A percentile compares a stretch with the other conserved stretches of the same genome.
Evolutionary conservation across 371 early-diverging fungal genomes (phyloP).

Genomic region (Mycotypha africana): DNA sequence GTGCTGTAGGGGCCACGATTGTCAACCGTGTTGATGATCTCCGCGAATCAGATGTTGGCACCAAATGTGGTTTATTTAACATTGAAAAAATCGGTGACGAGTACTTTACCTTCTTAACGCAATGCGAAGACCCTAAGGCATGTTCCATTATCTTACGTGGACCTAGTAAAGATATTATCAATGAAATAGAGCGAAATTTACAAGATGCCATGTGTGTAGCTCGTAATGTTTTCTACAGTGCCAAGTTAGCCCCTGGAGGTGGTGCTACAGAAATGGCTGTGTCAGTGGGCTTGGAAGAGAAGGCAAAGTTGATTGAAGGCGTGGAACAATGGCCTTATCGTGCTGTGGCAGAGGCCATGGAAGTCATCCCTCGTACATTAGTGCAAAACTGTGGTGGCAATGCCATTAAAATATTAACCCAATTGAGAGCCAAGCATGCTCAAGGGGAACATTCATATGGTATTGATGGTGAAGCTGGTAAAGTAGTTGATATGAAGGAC

Average conservation of each 20-base stretch:
- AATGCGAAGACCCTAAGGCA: constrained; percentile 97
- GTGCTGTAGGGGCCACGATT: constrained; percentile 97
- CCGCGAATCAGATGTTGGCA: constrained; percentile 94
- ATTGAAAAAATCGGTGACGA: constrained; percentile 99
- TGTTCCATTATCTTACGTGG: constrained; percentile 98
- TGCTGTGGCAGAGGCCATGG: constrained; percentile 93
- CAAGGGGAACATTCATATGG: constrained; percentile 87
- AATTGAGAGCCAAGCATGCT: constrained; percentile 95
- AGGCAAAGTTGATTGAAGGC: constrained; percentile 87
- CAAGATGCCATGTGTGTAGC: constrained; percentile 99
- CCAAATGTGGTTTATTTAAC: constrained; percentile 92
- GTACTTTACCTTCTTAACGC: constrained; percentile 93
- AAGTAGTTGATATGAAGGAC: constrained; percentile 93
- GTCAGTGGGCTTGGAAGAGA: constrained; percentile 80
- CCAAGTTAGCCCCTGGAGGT: constrained; percentile 95
- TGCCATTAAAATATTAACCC: constrained; percentile 91
- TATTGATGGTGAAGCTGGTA: constrained; percentile 95
- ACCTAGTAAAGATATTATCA: constrained; percentile 97
- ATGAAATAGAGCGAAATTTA: constrained; percentile 99
- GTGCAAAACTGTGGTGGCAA: constrained; percentile 99
- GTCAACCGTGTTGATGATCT: constrained; percentile 98
- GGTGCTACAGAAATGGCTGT: constrained; percentile 99
- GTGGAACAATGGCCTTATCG: constrained; percentile 96
- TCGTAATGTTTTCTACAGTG: constrained; percentile 96
- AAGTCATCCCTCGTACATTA: constrained; percentile 98